These are phyloP conservation scores for Alternaria triticimaculans DNA, from an alignment of 2,329 filamentous ascomycete species.

Conservation along the genomic window DNA sequence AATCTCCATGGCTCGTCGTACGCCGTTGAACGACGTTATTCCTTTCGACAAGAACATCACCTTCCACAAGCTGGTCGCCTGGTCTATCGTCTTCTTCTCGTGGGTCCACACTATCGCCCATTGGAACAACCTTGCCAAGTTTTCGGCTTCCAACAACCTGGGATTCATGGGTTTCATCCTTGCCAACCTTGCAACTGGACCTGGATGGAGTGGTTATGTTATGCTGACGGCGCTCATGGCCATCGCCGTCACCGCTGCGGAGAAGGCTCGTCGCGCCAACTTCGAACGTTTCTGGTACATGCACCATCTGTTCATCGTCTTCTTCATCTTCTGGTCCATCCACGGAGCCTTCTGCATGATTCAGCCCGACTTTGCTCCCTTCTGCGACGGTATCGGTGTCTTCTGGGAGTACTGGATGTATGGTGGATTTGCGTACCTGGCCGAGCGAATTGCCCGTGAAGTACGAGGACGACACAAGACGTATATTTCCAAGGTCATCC, in stretches of 20 bases:
- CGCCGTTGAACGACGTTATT: conserved; percentile 83
- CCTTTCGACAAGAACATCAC: conserved; percentile 91
- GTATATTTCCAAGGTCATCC: conserved; percentile 86
- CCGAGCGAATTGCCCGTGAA: conserved; percentile 80
- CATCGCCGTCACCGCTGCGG: conserved; percentile 78
- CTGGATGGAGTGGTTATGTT: conserved; percentile 85
- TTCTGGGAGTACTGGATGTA: conserved; percentile 94
- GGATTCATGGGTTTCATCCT: conserved; percentile 80
- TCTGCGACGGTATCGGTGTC: conserved; percentile 77
- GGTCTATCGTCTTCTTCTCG: conserved; percentile 88
- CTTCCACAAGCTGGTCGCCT: conserved; percentile 83
- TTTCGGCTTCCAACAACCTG: conserved; percentile 75
- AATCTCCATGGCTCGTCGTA: conserved; percentile 80
- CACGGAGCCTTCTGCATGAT: conserved; percentile 93
- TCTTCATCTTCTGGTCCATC: conserved; percentile 91
- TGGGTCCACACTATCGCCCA: conserved; percentile 87
- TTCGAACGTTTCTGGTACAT: conserved; percentile 92
- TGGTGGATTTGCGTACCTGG: conserved; percentile 78
- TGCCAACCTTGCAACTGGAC: conserved; percentile 78
- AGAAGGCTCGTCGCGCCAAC: conserved; percentile 79
- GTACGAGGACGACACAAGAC: conserved; percentile 82
- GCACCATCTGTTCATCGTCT: conserved; percentile 85
- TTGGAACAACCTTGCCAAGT: conserved; percentile 84
- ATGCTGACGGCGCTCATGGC: conserved; percentile 81
- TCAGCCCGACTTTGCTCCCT: conserved; percentile 80